Base-by-base conservation (phyloP, 306 rosid genomes). In the Biancaea sappan region DNA sequence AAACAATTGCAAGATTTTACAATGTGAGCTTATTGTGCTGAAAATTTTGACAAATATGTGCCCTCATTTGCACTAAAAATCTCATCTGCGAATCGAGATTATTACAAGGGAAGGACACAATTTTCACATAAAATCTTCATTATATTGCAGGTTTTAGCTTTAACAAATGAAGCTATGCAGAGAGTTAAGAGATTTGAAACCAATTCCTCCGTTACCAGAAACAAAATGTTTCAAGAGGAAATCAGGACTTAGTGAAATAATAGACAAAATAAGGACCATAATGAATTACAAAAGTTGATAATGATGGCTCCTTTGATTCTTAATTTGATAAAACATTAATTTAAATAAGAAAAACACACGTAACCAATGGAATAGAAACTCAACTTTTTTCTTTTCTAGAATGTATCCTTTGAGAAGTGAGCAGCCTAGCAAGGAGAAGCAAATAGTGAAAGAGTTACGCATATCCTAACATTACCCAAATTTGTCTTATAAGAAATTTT, bases 161-260 rank as follows among this genome's bases (percentile, higher is more conserved):
- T 77, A 54, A 82, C 54, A 69, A 43, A 69, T 70, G 78, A 78
- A 74, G 75, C 70, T 40, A 48, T 68, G 25, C 29, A 38, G 32
- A 57, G 29, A 72, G 25, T 6, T 6, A 28, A 28, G 63, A 26
- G 38, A 57, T 16, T 53, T 22, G 31, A 8, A 53, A 53, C 7
- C 15, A 4, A 53, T 10, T 53, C 16, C 14, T 7, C 32, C 22
- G 9, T 53, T 53, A 3, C 60, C n/a, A 3, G 16, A 24, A 53
- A 8, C 28, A 2, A 52, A 52, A 52, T 29, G 31, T 21, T 52
- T 9, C 16, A 2, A 53, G 24, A 53, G 29, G 60, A 22, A 53
- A 24, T 22, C 5, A 9, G 60, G 32, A 53, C 12, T 24, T 19
- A 51, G 28, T 21, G 25, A 46, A 51, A 19, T 51, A 51, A 50